Percentiles rank a stretch among this genome's conserved stretches.
phyloP scores from a whole-genome alignment of 345 rosid genomes.

The Citrus hindsii region DNA sequence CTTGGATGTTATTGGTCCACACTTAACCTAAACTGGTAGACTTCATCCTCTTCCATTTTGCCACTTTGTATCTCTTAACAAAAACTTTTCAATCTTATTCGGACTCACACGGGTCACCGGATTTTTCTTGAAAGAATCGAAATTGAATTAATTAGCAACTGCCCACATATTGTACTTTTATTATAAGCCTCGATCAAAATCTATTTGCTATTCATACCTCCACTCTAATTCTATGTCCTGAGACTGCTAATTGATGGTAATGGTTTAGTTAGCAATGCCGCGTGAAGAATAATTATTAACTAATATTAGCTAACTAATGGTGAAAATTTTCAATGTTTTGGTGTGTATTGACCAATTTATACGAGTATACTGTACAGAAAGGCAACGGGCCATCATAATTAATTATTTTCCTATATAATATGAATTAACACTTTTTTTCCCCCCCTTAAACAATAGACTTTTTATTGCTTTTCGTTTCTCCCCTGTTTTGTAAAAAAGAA shows the following conservation, averaged over 20 bases:
- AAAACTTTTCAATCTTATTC: no score
- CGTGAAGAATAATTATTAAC: constrained; percentile 8
- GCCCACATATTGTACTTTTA: no score
- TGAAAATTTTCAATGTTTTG: not conserved
- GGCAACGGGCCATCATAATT: not conserved
- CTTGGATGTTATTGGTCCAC: not conserved
- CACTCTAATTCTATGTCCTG: not conserved
- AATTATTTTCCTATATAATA: not conserved
- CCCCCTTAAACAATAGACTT: not conserved
- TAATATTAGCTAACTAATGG: not conserved
- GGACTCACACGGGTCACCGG: no score
- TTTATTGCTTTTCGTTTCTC: not conserved
- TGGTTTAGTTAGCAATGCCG: not conserved
- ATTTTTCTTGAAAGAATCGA: no score
- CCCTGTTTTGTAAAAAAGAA: not conserved
- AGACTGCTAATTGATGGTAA: not conserved
- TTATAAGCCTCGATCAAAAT: no score
- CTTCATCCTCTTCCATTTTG: not conserved
- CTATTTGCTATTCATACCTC: no score
- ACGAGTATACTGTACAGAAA: not conserved
- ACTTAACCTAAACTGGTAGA: not conserved
- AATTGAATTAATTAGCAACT: no score
- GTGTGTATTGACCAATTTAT: not conserved
- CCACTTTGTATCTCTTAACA: not conserved
- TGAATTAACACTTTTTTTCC: not conserved